Evolutionary conservation across 1,284 basidiomycete genomes (phyloP), one percentile per base, ranked within the genome.

Genomic region (Pascua guehoae): DNA sequence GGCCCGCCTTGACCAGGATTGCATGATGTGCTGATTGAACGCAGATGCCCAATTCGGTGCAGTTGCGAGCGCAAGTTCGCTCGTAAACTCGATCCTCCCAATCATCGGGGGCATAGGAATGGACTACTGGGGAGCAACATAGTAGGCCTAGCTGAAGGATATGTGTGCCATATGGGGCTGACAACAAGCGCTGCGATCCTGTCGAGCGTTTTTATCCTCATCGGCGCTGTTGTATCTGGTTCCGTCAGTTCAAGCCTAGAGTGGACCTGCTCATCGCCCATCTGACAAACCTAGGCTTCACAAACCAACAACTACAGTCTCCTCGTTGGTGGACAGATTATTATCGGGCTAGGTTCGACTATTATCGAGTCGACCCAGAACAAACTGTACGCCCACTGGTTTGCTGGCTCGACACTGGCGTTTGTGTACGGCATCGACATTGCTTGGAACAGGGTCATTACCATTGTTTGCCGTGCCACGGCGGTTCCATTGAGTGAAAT

Each of bases 71-170:
- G 74, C 77, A 4, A 63, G 67, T 12, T 70, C 65, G 51, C 68
- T 79, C 16, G 71, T 78, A 62, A 79, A 79, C 57, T 74, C 74
- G 1, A 60, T 79, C 16, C 63, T 80, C 7, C 79, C 79, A 4
- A 69, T 80, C 51, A 69, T 81, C 15, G 74, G 75, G 4, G 79
- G 79, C 41, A 66, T 77, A 41, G 65, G 71, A 12, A 77, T 80
- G 65, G 79, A 80, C 63, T 76, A 77, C 54, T 78, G 72, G 57
- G 78, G 74, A 8, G 64, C 63, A 0, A 64, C 67, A 1, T 67
- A 70, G 24, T 32, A 32, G 24, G 24, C 7, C 24, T 32, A 7
- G 24, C 24, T 32, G 24, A 3, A 32, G 24, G 24, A 7, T 32
- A 7, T 32, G 51, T 49, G 36, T 12, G 47, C 18, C 37, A 1